Evolutionary conservation across 1,139 yeast genomes (phyloP), one percentile per base, ranked within the genome.

Genomic region (Candida buenavistaensis): DNA sequence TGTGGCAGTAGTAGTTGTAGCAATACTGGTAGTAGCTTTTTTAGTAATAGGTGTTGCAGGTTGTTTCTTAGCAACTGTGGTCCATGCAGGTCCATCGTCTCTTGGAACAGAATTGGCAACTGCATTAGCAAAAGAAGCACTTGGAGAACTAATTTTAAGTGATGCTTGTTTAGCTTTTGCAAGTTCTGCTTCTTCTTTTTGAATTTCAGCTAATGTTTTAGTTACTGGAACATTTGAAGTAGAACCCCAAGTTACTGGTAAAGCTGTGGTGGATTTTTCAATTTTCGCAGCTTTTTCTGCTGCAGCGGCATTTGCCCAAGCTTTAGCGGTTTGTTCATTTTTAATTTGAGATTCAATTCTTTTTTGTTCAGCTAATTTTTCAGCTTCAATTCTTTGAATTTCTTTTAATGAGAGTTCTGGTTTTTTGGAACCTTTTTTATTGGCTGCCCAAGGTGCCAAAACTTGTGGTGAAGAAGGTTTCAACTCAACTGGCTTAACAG

Each of bases 331-430:
- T 38, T 59, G 63, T 40, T 63, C 68, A 25, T 43, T 43, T 39
- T 56, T 62, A 22, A 52, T 35, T 44, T 64, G 65, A 6, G 55
- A 51, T 39, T 66, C 68, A 15, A 55, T 35, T 42, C 62, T 58
- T 43, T 56, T 66, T 45, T 64, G 69, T 41, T 64, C 67, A 29
- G 58, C 64, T 25, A 59, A 50, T 45, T 68, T 78, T 38, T 74
- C 78, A 28, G 81, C 82, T 52, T 84, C 94, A 40, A 80, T 58
- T 43, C 69, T 75, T 55, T 83, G 92, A 43, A 86, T 82, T 53
- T 86, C 87, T 40, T 78, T 76, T 45, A 86, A 64, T 1, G 87
- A 70, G 40, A 80, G 60, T n/a, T 70, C 55, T 26, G 82, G 80
- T 35, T 68, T 60, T 10, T 55, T 45, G 5, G 54, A 44, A 11